Evolutionary conservation across 2,329 filamentous ascomycete species (phyloP), one percentile per base, ranked within the genome.

Genomic region (Curvularia sp.): DNA sequence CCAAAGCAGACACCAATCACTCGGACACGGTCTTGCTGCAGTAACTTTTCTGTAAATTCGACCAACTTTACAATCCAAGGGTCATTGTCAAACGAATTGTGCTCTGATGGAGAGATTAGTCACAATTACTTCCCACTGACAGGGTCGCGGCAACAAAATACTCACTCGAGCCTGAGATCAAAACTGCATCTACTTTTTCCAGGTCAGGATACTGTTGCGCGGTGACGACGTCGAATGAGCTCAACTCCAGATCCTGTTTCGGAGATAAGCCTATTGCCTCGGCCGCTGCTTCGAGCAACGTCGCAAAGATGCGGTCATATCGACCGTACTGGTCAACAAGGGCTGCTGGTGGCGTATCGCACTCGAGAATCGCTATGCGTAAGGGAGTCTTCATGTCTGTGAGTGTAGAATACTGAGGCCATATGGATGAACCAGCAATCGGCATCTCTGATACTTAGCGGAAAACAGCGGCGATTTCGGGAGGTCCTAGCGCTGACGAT

Each of bases 1-100:
- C 92, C 92, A 75, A 94, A 96, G 77, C 92, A 96, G 15, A 95
- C 84, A 10, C 92, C 92, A 15, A 96, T 82, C n/a, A 93, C 78
- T 34, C 87, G 84, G 7, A 95, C 85, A 0, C 86, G 81, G 25
- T 83, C 80, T 63, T 89, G 84, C 12, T 81, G 80, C 32, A 91
- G 81, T 3, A 90, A 81, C 63, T 83, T 80, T 49, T 82, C 80
- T 0, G 85, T 86, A 70, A 87, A 96, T 1, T 87, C 86, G 18
- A 92, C 88, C 1, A 96, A 83, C 52, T 84, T 87, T 41, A 88
- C 63, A 63, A 95, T 94, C 92, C 92, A 96, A 0, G 88, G 84
- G 49, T 87, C 82, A 66, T 88, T 80, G 60, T 91, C 90, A 71
- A 89, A 94, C 0, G 91, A 86, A 71, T 90, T 90, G 78, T 89